Percentiles rank a stretch among this genome's conserved stretches.
phyloP scores from a whole-genome alignment of 371 early-diverging fungal species.

The Circinella minor region DNA sequence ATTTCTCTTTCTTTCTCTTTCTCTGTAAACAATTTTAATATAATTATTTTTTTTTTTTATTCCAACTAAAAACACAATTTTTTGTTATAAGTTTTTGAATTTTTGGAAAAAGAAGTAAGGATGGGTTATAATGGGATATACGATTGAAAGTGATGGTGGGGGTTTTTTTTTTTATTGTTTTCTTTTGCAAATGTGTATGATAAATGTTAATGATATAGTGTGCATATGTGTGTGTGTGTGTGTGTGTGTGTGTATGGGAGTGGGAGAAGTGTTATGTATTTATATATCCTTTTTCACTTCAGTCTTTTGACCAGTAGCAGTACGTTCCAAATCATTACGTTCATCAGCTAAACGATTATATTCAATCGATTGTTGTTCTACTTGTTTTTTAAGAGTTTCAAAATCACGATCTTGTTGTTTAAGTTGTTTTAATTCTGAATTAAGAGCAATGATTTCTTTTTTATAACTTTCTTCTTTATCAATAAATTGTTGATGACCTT shows the following conservation, averaged over 20 bases:
- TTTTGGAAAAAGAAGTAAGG: no score
- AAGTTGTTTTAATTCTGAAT: slow-evolving; percentile 55
- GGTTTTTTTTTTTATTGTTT: no score
- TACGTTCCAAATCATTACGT: slow-evolving; percentile 61
- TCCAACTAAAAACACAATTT: no score
- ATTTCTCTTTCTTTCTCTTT: no score
- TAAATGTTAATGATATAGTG: not conserved
- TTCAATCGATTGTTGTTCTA: slow-evolving; percentile 68
- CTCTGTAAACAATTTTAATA: no score
- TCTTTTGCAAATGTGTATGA: no score
- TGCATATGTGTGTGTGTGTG: no score
- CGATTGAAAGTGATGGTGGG: no score
- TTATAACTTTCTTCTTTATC: slow-evolving; percentile 40
- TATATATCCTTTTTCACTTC: slow-evolving; percentile 33
- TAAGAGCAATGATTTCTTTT: slow-evolving; percentile 32
- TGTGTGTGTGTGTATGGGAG: no score
- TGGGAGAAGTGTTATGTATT: not conserved
- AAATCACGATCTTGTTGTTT: slow-evolving; percentile 63
- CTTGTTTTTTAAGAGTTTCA: slow-evolving; percentile 81
- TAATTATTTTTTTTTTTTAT: no score
- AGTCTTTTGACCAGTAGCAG: slow-evolving; percentile 15
- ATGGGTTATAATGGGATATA: no score
- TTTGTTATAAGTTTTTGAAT: no score
- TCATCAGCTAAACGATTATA: slow-evolving; percentile 80
- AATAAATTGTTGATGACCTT: slow-evolving; percentile 37